phyloP scores from a whole-genome alignment of 768 basidiomycete species.

The Pisolithus orientalis region DNA sequence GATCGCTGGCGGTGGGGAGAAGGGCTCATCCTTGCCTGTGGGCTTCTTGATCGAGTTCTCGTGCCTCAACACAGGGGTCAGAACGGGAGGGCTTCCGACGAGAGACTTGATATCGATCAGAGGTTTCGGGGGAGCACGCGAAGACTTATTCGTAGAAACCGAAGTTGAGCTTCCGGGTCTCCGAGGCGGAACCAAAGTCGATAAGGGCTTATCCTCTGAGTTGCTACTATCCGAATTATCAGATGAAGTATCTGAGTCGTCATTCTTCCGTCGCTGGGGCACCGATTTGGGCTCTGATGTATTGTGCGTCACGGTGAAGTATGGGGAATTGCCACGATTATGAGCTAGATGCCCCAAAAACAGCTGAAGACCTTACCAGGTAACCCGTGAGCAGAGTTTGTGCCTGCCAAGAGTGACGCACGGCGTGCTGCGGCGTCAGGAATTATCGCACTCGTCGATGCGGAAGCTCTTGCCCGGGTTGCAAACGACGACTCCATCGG shows the following conservation, averaged over 20 bases:
- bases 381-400: constrained; percentile 22
- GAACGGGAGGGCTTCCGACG: constrained; percentile 30
- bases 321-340: background rate
- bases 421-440: constrained; percentile 47
- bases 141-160: constrained; percentile 22
- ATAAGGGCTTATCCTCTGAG: constrained; percentile 60
- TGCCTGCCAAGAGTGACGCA: constrained; percentile 36
- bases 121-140: constrained; percentile 35
- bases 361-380: constrained; percentile 23
- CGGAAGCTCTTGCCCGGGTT: constrained; percentile 42
- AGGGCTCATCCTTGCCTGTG: constrained; percentile 21
- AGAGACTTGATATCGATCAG: constrained; percentile 34
- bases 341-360: background rate
- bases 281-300: constrained; percentile 4
- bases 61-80: constrained; percentile 24
- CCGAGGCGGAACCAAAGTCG: constrained; percentile 51
- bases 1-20: constrained; percentile 23
- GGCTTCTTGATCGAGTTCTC: constrained; percentile 22
- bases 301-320: background rate
- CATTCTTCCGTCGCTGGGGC: constrained; percentile 4
- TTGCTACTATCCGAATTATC: constrained; percentile 36
- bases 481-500: constrained; percentile 4
- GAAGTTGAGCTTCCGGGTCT: constrained; percentile 61
- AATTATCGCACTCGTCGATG: constrained; percentile 51
- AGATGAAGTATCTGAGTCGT: constrained; percentile 21